Evolutionary conservation across 257 asterid genomes (phyloP), one percentile per base, ranked within the genome.

Genomic region (Penstemon davidsonii): DNA sequence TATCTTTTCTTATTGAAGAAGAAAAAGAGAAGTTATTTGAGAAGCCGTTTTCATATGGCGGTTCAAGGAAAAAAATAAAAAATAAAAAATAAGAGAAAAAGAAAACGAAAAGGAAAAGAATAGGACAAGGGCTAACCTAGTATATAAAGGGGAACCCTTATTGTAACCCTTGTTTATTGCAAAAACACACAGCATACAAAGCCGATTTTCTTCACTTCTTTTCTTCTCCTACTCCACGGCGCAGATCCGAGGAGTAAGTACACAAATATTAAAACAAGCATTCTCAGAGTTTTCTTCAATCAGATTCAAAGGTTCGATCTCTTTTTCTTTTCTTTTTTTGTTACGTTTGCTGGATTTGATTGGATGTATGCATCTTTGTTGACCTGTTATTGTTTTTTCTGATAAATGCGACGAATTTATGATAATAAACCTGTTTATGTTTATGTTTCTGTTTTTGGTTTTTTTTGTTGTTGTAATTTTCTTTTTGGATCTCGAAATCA

Each of bases 181-280:
- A 9, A 63, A 55, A 65, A 60, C 19, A n/a, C 44, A 63, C 57
- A 63, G 13, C 60, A 6, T 6, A 57, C 60, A 36, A 50, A 62
- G 59, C 59, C 71, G 61, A 62, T 15, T 5, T 15, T 12, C 8
- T 55, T 12, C 76, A 5, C 59, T 11, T 57, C 67, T 64, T 41
- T 52, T 39, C 46, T 49, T 58, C 54, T 50, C 68, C 72, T 71
- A 70, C 84, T 69, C 82, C 80, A 70, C 79, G 82, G 87, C 73
- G 77, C 82, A 60, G 82, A 82, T 74, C 80, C 84, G 82, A 70
- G 87, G 79, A 68, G 87, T 79, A 55, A 10, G 13, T 70, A 69
- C 59, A 44, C 83, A 37, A 45, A 70, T 66, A 39, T 0, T 8
- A 2, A 4, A 15, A 63, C 67, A 8, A 71, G 11, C n/a, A 15